Evolutionary conservation across 805 yeast genomes (phyloP).

Genomic region (Wickerhamiella azymoides): DNA sequence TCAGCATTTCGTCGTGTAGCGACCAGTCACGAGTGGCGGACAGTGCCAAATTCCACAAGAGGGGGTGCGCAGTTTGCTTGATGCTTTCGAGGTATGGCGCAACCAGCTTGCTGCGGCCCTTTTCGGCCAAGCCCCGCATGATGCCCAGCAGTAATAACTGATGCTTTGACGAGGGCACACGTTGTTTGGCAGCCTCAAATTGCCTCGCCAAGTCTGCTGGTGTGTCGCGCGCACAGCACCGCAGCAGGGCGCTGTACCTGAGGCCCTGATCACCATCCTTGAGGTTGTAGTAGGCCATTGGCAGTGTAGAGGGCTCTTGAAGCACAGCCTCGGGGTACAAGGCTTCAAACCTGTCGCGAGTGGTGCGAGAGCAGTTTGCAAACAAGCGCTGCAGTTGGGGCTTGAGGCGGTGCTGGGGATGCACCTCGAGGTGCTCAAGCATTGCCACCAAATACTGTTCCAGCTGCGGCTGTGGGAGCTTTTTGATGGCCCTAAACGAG

Average conservation of each 20-base stretch:
- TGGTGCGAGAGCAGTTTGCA: background rate
- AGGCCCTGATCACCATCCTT: background rate
- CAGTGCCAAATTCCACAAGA: slow-evolving; percentile 1
- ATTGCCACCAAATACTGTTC: background rate
- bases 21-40: slow-evolving; percentile 2
- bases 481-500: background rate
- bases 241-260: background rate
- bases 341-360: background rate
- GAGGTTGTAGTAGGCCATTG: background rate
- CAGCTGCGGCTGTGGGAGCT: background rate
- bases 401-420: background rate
- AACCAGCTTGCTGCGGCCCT: background rate
- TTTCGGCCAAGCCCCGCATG: background rate
- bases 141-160: background rate
- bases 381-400: background rate
- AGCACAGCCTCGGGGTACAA: background rate
- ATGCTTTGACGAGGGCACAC: background rate
- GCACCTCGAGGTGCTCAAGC: background rate
- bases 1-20: background rate
- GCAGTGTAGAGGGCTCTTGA: background rate
- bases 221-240: slow-evolving; percentile 6
- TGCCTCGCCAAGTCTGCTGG: slow-evolving; percentile 1
- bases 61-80: background rate
- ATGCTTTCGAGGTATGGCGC: background rate
- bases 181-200: background rate